Evolutionary conservation across 306 rosid species (phyloP), one percentile per base, ranked within the genome.

Genomic region (Heteromeles arbutifolia): DNA sequence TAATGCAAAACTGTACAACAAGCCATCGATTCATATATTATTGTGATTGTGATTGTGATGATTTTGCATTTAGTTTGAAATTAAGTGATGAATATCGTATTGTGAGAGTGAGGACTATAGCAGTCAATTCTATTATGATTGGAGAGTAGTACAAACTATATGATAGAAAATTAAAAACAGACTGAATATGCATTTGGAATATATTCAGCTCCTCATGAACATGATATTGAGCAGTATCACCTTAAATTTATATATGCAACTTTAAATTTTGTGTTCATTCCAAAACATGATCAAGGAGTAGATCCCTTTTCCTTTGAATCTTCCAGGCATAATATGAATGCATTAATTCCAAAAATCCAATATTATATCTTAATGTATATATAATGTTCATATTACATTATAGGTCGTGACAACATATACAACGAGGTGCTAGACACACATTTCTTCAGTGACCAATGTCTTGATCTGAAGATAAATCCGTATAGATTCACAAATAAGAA

Each of bases 261-360:
- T 72, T 72, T 28, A 26, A 25, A 13, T 34, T 22, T 31, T 65
- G 15, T 54, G 15, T 34, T 72, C 56, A 56, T 72, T 72, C 66
- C 50, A 39, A 56, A 56, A 72, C 53, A 31, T 72, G 75, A 72
- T 62, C 21, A 72, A 72, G 45, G 53, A 58, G 58, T 37, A 57
- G 54, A 72, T 74, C 22, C 24, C n/a, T 74, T 74, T 64, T 67
- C 13, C 70, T 31, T 65, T 65, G 78, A 74, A 50, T 50, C 78
- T 64, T 54, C 50, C 61, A 24, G 34, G 64, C 25, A 63, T 8
- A 64, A 31, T 21, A 29, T 57, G 26, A 19, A 58, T 15, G 65
- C 52, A 71, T 11, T 32, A 53, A 31, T 71, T 32, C 50, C 52
- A 48, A 48, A 48, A 48, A 48, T 50, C 15, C 48, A 32, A 18